Evolutionary conservation across 495 filamentous ascomycete genomes (phyloP), one percentile per base, ranked within the genome.

Genomic region (Talaromyces trachyspermus): DNA sequence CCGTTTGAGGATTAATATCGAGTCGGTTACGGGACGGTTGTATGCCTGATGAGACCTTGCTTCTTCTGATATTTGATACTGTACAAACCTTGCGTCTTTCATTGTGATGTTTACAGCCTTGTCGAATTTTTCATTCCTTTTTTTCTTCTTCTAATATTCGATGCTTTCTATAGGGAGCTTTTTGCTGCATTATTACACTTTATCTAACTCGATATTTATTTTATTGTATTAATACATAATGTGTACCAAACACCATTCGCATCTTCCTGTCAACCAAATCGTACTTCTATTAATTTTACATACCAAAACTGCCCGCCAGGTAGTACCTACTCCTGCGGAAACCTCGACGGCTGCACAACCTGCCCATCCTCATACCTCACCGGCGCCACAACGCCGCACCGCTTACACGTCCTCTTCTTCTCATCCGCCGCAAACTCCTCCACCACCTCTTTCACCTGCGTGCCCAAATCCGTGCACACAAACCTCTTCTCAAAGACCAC

Each of bases 401-500:
- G 74, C 55, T 75, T 74, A 68, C 92, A 98, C 50, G 68, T 85
- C 64, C 94, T 77, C 64, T 75, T 79, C 54, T 79, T 77, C 50
- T 83, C 77, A 55, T 81, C 80, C 2, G 65, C 77, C 55, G 79
- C 85, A 61, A 95, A 96, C 37, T 67, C 75, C 59, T 95, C 81
- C 24, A 98, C 91, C 5, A 91, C 94, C 47, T 76, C 82, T 74
- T 95, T 98, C 49, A 98, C 89, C 75, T 98, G 92, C 33, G 88
- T 95, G n/a, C 92, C 92, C 43, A 98, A 63, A 65, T 98, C 85
- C 36, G 84, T 89, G 57, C 89, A 95, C 56, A 91, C 79, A 61
- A 98, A 98, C 5, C 74, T 67, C 30, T 82, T 84, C 71, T 97
- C 90, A 65, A 90, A 81, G 3, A 98, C 91, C 40, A 92, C 63